Conservation (phyloP, 1,139 yeast genomes). For the Suhomyces yuchorum region DNA sequence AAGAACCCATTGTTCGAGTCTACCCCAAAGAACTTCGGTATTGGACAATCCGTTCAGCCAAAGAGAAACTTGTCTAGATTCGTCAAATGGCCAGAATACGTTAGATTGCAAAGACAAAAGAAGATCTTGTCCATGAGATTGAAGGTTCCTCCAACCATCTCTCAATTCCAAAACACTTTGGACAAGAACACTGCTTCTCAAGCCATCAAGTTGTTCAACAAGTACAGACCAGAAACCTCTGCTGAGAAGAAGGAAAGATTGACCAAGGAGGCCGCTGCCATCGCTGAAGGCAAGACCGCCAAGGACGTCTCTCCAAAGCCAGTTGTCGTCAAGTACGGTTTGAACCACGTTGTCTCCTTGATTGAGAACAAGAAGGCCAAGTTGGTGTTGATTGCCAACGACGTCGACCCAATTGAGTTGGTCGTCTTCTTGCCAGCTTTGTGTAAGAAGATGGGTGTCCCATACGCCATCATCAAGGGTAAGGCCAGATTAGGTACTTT, state of each 20-base stretch:
- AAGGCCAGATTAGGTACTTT: slow-evolving; percentile 98
- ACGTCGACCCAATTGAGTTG: slow-evolving; percentile 97
- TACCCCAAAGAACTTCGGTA: slow-evolving; percentile 92
- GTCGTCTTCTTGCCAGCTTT: slow-evolving; percentile 96
- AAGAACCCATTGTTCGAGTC: slow-evolving; percentile 74
- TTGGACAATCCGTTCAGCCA: slow-evolving; percentile 94
- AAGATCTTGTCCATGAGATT: slow-evolving; percentile 91
- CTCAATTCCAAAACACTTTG: slow-evolving; percentile 92
- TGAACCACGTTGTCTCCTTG: slow-evolving; percentile 96
- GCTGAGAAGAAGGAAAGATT: slow-evolving; percentile 99
- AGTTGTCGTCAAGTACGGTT: slow-evolving; percentile 88
- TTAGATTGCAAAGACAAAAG: slow-evolving; percentile 96
- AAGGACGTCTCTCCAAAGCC: slow-evolving; percentile 97
- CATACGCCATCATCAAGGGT: slow-evolving; percentile 98
- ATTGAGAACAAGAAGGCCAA: slow-evolving; percentile 98
- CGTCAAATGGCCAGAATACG: slow-evolving; percentile 98
- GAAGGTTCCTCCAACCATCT: slow-evolving; percentile 97
- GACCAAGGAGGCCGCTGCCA: slow-evolving; percentile 97
- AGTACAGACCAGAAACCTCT: slow-evolving; percentile 96
- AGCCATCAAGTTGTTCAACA: slow-evolving; percentile 94
- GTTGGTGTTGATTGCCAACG: slow-evolving; percentile 95
- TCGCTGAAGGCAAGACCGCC: slow-evolving; percentile 95
- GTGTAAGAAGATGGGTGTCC: slow-evolving; percentile 99
- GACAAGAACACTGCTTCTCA: slow-evolving; percentile 99
- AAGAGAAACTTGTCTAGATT: slow-evolving; percentile 93